A percentile compares a stretch with the other conserved stretches of the same genome.
phyloP scores from a whole-genome alignment of 78 protist genomes.

The Guillardia theta region DNA sequence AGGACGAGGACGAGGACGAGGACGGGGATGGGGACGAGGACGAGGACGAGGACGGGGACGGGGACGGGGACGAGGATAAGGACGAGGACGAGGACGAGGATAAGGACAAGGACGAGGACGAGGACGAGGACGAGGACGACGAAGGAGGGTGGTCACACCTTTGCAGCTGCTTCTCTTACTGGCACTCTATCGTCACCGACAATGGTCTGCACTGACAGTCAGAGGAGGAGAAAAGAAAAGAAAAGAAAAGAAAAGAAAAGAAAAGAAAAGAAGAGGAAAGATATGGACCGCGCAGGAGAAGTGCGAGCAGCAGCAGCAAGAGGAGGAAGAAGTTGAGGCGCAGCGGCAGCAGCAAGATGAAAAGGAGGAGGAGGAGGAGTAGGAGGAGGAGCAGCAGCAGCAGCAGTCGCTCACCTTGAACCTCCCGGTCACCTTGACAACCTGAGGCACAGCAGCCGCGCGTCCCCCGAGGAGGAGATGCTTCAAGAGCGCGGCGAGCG shows the following conservation, averaged over 20 bases:
- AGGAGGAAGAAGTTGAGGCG: neutral
- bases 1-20: neutral
- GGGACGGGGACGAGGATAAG: neutral
- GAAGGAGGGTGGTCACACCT: neutral
- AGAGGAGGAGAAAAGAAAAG: neutral
- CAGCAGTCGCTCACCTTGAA: neutral
- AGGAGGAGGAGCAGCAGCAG: neutral
- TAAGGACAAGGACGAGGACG: neutral
- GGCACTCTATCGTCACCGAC: conserved; percentile 25
- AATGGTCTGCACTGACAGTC: neutral
- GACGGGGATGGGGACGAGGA: neutral
- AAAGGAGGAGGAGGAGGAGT: neutral
- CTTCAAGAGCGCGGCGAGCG: neutral
- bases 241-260: neutral
- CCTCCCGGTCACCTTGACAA: neutral
- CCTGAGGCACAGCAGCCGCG: neutral
- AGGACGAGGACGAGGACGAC: neutral
- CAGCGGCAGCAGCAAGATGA: neutral
- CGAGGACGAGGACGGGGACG: neutral
- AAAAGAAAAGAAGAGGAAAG: neutral
- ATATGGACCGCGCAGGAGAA: neutral
- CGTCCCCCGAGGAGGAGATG: neutral
- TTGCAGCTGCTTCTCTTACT: neutral
- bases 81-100: neutral
- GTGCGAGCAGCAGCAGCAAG: neutral